Evolutionary conservation across 2,329 filamentous ascomycete species (phyloP).

Genomic region (Chaetomium olivaceum): DNA sequence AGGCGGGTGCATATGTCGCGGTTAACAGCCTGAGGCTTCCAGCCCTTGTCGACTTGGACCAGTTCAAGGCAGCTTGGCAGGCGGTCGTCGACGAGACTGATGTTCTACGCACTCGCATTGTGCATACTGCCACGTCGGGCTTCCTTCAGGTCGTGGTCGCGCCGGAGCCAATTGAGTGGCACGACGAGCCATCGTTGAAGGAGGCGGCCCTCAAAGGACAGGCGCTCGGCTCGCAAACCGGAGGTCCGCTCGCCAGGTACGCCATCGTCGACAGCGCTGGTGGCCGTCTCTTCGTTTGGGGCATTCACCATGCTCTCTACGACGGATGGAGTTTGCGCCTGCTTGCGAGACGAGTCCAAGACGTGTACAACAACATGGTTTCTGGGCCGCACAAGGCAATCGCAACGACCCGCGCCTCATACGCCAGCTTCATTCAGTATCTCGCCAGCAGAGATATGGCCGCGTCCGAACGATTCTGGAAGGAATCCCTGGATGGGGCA

Average conservation of each 20-base stretch:
- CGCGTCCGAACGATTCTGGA: slow-evolving; percentile 46
- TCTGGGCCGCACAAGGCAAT: background rate
- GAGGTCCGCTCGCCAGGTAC: slow-evolving; percentile 27
- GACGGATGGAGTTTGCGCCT: slow-evolving; percentile 50
- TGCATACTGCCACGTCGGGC: slow-evolving; percentile 24
- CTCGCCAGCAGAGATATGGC: slow-evolving; percentile 31
- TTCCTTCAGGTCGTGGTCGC: slow-evolving; percentile 28
- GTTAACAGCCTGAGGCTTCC: slow-evolving; percentile 35
- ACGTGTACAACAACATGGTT: slow-evolving; percentile 22
- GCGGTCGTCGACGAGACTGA: slow-evolving; percentile 26
- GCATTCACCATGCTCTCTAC: slow-evolving; percentile 50
- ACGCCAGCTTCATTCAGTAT: slow-evolving; percentile 31
- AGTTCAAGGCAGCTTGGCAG: slow-evolving; percentile 38
- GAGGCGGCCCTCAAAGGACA: slow-evolving; percentile 24
- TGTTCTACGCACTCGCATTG: slow-evolving; percentile 30
- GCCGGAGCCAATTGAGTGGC: slow-evolving; percentile 28
- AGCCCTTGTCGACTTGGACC: slow-evolving; percentile 24
- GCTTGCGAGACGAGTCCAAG: slow-evolving; percentile 27
- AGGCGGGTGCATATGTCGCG: slow-evolving; percentile 42
- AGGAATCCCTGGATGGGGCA: slow-evolving; percentile 26
- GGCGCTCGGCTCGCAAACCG: slow-evolving; percentile 25
- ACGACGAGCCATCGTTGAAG: slow-evolving; percentile 20
- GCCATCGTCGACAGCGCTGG: slow-evolving; percentile 19
- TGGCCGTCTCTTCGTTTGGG: slow-evolving; percentile 29
- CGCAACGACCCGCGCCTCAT: slow-evolving; percentile 5